phyloP scores from a whole-genome alignment of 306 rosid genomes.

The Casuarina equisetifolia region DNA sequence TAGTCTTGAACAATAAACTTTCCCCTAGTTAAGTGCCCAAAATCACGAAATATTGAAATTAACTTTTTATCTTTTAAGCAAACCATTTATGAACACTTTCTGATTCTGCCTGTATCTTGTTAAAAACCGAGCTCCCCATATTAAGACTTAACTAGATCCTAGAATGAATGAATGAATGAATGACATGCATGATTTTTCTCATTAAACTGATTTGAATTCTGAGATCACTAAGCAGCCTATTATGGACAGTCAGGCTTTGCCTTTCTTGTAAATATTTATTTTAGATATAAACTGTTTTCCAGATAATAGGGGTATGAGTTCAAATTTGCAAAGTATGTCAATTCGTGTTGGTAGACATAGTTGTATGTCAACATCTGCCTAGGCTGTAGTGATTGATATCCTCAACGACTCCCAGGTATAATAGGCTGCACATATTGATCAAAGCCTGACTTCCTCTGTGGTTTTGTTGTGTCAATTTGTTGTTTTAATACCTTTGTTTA shows the following conservation, averaged over 20 bases:
- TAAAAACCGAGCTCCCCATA: background rate
- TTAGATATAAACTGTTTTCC: background rate
- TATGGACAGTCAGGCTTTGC: background rate
- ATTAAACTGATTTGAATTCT: background rate
- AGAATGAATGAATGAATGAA: background rate
- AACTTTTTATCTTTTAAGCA: background rate
- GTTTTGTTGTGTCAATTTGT: background rate
- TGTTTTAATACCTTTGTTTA: background rate
- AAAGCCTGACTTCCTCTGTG: background rate
- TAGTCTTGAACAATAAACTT: background rate
- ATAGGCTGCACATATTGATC: background rate
- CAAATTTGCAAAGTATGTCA: background rate
- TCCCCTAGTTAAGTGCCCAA: background rate
- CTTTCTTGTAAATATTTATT: background rate
- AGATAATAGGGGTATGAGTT: background rate
- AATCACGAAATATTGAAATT: background rate
- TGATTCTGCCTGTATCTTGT: background rate
- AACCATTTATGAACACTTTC: background rate
- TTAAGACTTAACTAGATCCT: background rate
- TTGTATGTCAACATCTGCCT: background rate
- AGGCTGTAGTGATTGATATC: background rate
- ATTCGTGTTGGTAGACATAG: background rate
- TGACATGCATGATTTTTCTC: background rate
- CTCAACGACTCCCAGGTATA: background rate
- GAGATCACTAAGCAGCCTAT: background rate